A percentile compares a stretch with the other conserved stretches of the same genome.
Conservation (phyloP, 2,329 filamentous ascomycete genomes). For the Claviceps cyperi region DNA sequence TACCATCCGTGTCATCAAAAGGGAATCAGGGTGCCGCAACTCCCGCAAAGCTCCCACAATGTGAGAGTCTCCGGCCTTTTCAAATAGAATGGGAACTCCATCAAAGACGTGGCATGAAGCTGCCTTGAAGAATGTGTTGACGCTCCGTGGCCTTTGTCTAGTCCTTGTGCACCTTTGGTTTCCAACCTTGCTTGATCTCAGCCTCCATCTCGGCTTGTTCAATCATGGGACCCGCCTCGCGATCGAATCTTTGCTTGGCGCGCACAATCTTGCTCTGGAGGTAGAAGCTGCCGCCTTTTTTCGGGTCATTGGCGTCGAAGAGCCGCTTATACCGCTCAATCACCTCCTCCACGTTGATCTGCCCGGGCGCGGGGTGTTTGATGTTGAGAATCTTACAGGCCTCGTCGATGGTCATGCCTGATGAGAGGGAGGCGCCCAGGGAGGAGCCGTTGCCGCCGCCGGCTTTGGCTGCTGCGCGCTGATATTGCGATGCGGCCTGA, state of each 20-base stretch:
- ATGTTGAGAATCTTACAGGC: constrained; percentile 96
- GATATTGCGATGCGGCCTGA: constrained; percentile 70
- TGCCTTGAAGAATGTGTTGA: too few species aligned
- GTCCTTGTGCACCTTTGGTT: constrained; percentile 90
- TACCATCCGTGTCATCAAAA: not conserved
- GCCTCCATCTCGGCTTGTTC: constrained; percentile 61
- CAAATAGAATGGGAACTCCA: not conserved
- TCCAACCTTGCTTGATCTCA: constrained; percentile 75
- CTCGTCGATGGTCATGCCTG: constrained; percentile 84
- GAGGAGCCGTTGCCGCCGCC: constrained; percentile 39
- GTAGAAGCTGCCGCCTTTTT: constrained; percentile 96
- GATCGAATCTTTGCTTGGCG: constrained; percentile 82
- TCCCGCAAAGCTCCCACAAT: not conserved
- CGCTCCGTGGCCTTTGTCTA: constrained; percentile 28
- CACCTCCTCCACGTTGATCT: constrained; percentile 65
- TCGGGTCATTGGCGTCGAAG: constrained; percentile 86
- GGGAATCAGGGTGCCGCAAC: not conserved
- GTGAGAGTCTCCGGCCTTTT: not conserved
- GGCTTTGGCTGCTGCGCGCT: constrained; percentile 52
- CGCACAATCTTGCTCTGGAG: constrained; percentile 92
- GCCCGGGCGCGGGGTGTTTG: constrained; percentile 60
- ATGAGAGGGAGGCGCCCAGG: constrained; percentile 40
- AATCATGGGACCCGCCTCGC: constrained; percentile 60
- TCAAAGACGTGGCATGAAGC: not conserved
- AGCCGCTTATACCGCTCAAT: constrained; percentile 83